Conservation (phyloP, 2,329 filamentous ascomycete genomes). For the Elsinoe australis region DNA sequence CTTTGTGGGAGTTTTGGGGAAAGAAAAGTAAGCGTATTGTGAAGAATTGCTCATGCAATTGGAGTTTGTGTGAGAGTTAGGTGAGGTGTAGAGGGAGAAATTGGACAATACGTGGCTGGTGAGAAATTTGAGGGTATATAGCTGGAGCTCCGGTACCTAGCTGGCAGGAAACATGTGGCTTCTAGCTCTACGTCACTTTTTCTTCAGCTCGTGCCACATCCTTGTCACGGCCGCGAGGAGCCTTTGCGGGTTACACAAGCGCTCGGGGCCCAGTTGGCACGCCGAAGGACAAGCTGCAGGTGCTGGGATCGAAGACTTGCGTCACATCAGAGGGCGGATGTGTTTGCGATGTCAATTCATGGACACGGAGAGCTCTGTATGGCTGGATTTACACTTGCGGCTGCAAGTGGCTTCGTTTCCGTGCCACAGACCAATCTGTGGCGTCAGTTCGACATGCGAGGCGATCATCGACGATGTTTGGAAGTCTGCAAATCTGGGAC, state of each 20-base stretch:
- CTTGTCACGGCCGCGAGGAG: no score
- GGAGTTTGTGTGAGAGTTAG: slow-evolving; percentile 16
- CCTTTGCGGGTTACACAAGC: no score
- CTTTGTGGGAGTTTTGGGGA: slow-evolving; percentile 43
- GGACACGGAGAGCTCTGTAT: slow-evolving; percentile 1
- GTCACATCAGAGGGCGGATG: no score
- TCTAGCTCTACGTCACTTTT: no score
- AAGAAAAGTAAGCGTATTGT: slow-evolving; percentile 46
- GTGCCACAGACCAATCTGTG: slow-evolving; percentile 6
- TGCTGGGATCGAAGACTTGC: no score
- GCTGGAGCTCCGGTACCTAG: slow-evolving; percentile 13
- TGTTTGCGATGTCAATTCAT: no score
- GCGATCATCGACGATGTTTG: slow-evolving; percentile 9
- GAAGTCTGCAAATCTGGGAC: background rate
- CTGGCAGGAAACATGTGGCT: no score
- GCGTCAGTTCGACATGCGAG: slow-evolving; percentile 8
- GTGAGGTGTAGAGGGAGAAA: slow-evolving; percentile 12
- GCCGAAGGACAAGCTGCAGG: no score
- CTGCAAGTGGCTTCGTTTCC: no score
- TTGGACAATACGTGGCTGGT: background rate
- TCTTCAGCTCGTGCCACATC: no score
- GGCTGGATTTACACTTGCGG: no score
- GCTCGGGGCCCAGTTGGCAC: no score
- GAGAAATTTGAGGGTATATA: slow-evolving; percentile 7
- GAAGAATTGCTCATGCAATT: slow-evolving; percentile 43